These are phyloP conservation scores for Wickerhamiella spandovensis DNA, from an alignment of 805 yeast genomes.

Conservation along the genomic window DNA sequence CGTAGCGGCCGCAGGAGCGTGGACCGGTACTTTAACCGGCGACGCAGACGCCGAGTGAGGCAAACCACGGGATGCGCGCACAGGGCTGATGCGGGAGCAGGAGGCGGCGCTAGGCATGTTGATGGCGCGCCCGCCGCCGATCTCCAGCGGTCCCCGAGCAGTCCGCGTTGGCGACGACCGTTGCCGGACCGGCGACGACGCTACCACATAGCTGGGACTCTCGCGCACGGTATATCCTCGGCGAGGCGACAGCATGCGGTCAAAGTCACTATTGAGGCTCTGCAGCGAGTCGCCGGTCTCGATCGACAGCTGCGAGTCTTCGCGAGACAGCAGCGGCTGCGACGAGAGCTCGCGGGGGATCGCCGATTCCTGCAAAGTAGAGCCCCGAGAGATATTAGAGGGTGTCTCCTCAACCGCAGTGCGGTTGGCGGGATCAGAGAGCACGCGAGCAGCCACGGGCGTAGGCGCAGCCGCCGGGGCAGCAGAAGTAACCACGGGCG, in stretches of 20 bases:
- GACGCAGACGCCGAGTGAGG: conserved; percentile 2
- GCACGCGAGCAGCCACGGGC: neutral
- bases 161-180: conserved; percentile 1
- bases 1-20: neutral
- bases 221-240: conserved; percentile 7
- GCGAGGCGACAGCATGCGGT: neutral
- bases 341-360: neutral
- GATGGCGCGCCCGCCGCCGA: neutral
- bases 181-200: neutral
- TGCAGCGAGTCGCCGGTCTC: conserved; percentile 1
- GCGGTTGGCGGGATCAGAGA: neutral
- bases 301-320: neutral
- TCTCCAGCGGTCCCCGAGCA: neutral
- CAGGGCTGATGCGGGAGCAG: neutral
- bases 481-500: neutral
- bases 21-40: neutral
- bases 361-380: neutral
- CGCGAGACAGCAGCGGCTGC: neutral
- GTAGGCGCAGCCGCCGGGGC: neutral
- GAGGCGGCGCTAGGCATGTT: neutral
- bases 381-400: neutral
- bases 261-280: neutral
- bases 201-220: conserved; percentile 1
- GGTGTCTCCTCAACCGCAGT: neutral
- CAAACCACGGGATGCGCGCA: neutral